Conservation (phyloP, 108 stramenopile species). For the Epipyxis sp. region DNA sequence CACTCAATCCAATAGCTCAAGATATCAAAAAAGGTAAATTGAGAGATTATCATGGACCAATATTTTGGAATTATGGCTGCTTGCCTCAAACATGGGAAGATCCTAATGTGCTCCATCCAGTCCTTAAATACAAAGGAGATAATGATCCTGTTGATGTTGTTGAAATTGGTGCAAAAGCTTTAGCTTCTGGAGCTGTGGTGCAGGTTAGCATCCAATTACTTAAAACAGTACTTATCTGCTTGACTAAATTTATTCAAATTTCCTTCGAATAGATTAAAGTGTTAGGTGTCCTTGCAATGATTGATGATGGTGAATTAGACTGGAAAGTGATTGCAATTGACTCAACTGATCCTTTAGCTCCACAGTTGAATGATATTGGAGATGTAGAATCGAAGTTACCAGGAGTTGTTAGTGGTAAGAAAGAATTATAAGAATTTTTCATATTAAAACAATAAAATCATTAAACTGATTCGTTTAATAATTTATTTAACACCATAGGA, state of each 20-base stretch:
- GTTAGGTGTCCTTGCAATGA: conserved; percentile 97
- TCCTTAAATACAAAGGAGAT: conserved; percentile 86
- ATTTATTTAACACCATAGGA: no score
- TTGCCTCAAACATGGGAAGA: conserved; percentile 99
- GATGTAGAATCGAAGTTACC: conserved; percentile 78
- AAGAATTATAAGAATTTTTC: no score
- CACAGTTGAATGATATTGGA: conserved; percentile 85
- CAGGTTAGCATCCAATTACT: conserved; percentile 67
- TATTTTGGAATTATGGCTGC: conserved; percentile 99
- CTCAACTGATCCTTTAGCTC: conserved; percentile 85
- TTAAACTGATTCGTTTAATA: background rate
- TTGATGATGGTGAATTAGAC: conserved; percentile 99
- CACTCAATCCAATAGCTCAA: conserved; percentile 85
- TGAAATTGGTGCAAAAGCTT: conserved; percentile 81
- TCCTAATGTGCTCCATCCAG: conserved; percentile 75
- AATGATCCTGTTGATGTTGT: conserved; percentile 99
- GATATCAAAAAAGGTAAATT: conserved; percentile 90
- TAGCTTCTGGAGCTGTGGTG: conserved; percentile 78
- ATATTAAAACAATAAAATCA: conserved; percentile 12
- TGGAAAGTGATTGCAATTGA: conserved; percentile 97
- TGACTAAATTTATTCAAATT: background rate
- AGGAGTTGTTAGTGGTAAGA: conserved; percentile 79
- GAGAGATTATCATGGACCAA: conserved; percentile 73
- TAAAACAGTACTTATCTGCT: background rate
- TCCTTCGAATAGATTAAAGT: conserved; percentile 2